Conservation (phyloP, 139 green algal genomes). For the Chlamydomonas sp. region DNA sequence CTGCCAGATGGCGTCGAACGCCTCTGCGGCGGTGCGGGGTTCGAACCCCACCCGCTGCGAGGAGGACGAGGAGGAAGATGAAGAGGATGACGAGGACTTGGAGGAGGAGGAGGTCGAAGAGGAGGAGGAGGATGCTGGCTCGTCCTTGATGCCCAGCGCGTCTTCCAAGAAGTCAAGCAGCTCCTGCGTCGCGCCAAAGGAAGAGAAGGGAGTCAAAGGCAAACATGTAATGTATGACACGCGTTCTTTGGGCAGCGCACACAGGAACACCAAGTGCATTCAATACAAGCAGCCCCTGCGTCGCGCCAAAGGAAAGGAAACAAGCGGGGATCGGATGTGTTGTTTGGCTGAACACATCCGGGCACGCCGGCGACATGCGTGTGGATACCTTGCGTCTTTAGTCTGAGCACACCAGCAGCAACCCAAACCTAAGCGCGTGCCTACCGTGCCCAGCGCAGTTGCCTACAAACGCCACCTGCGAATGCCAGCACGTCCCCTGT, state of each 20-base stretch:
- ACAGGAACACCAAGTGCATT: too few relatives aligned
- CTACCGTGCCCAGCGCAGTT: too few relatives aligned
- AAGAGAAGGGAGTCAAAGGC: background rate
- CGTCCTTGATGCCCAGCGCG: constrained; percentile 29
- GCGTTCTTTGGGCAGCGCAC: background rate
- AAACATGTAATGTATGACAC: background rate
- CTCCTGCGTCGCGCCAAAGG: constrained; percentile 43
- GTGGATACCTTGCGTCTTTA: too few relatives aligned
- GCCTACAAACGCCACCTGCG: too few relatives aligned
- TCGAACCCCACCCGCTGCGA: background rate
- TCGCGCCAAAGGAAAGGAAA: background rate
- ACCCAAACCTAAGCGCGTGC: too few relatives aligned
- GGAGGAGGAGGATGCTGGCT: background rate
- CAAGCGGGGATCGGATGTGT: background rate
- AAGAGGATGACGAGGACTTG: too few relatives aligned
- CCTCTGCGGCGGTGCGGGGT: background rate
- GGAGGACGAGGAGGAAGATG: too few relatives aligned
- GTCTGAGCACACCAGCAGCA: too few relatives aligned
- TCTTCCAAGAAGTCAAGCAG: constrained; percentile 76
- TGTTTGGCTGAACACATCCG: too few relatives aligned
- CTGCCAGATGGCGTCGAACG: constrained; percentile 25
- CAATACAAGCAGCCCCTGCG: background rate
- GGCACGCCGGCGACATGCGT: too few relatives aligned
- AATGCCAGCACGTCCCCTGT: too few relatives aligned
- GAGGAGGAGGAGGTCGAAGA: too few relatives aligned